Base-by-base conservation (phyloP, 345 rosid species). In the Boechera retrofracta region DNA sequence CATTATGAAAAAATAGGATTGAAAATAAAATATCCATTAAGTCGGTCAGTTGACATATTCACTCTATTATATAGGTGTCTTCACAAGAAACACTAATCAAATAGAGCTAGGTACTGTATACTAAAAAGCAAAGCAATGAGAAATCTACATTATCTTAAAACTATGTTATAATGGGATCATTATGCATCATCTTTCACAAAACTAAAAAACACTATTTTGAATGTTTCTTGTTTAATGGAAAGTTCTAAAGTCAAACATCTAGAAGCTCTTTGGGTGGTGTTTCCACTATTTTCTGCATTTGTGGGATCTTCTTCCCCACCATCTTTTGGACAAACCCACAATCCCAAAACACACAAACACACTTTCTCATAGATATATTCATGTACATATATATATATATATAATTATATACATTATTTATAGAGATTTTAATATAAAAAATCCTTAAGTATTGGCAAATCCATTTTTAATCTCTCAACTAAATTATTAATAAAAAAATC, bases 231-330 rank as follows among this genome's bases (percentile, higher is more conserved):
- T 63, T 69, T 53, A 71, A 77, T 77, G 47, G 82, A 78, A 83
- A 67, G 72, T 52, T 81, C 83, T 77, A 54, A 55, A 85, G 88
- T 85, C 88, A 85, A 72, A 69, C 85, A 71, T 85, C 88, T 83
- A 81, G 85, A 83, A 77, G 78, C 71, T 66, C 16, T 29, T 29
- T 65, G 51, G 73, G 82, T 83, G 86, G 73, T 74, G 72, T 59
- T 63, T 76, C 88, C 88, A 85, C 81, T 71, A 77, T 77, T 77
- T 39, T 77, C 77, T 57, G 35, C 67, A 49, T 56, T 64, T 64
- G 39, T 64, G 55, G 38, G 72, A 71, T 71, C 72, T 48, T 77
- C 62, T 36, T 57, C 68, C 55, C 81, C 81, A 65, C 81, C 72
- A 77, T 77, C 56, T 71, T 28, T 26, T 77, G 71, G 76, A 58